phyloP scores from a whole-genome alignment of 2,329 filamentous ascomycete species.

The Cladophialophora bantiana region DNA sequence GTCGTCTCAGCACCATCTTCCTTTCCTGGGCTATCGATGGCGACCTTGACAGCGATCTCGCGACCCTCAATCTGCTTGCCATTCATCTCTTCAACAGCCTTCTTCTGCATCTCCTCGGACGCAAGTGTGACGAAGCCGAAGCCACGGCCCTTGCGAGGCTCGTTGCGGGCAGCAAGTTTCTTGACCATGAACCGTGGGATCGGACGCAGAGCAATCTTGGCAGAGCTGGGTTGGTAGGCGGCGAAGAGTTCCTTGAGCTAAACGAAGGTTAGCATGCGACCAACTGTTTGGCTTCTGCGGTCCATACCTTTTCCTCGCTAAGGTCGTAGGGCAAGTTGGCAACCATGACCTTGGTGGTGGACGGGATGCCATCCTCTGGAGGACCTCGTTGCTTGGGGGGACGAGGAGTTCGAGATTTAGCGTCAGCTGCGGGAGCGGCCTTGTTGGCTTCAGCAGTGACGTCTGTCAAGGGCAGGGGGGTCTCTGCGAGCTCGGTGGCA shows the following conservation, averaged over 20 bases:
- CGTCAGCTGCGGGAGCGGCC: constrained; percentile 41
- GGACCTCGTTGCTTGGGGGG: constrained; percentile 85
- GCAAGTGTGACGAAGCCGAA: constrained; percentile 98
- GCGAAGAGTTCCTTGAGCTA: constrained; percentile 97
- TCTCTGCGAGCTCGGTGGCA: constrained; percentile 57
- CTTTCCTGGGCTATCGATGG: constrained; percentile 99
- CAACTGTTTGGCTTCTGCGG: neutral
- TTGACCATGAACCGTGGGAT: constrained; percentile 99
- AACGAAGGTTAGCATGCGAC: constrained; percentile 32
- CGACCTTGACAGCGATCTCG: constrained; percentile 99
- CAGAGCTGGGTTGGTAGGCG: constrained; percentile 88
- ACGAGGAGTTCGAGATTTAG: constrained; percentile 58
- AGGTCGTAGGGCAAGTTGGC: constrained; percentile 98
- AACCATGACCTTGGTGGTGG: constrained; percentile 99
- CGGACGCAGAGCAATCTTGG: constrained; percentile 97
- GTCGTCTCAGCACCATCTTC: constrained; percentile 72
- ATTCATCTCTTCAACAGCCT: constrained; percentile 98
- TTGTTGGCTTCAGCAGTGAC: constrained; percentile 59
- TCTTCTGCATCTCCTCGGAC: constrained; percentile 94
- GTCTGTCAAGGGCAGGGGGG: constrained; percentile 66
- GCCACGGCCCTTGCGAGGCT: constrained; percentile 97
- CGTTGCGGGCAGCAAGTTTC: constrained; percentile 97
- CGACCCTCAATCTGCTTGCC: constrained; percentile 98
- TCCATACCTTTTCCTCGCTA: constrained; percentile 88
- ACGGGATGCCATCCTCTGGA: constrained; percentile 94